Conservation (phyloP, 2,329 filamentous ascomycete genomes). For the Bipolaris zeicola region DNA sequence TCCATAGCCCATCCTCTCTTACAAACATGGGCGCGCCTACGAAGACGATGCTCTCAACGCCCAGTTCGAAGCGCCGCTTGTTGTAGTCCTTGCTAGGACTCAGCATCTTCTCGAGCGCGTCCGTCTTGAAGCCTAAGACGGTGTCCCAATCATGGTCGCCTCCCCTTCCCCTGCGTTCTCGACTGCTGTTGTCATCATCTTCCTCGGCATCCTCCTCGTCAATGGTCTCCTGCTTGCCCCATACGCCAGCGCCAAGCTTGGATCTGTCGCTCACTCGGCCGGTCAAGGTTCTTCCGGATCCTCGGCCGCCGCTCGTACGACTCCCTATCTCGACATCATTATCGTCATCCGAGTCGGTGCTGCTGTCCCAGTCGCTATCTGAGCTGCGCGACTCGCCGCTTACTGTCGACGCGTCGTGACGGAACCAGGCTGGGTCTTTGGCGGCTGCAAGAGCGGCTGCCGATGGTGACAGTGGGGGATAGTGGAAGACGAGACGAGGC, state of each 20-base stretch:
- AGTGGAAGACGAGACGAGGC: conserved; percentile 51
- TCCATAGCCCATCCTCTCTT: conserved; percentile 49
- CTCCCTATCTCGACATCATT: conserved; percentile 44
- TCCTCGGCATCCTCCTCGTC: conserved; percentile 44
- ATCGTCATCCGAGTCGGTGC: conserved; percentile 42
- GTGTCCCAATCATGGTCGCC: conserved; percentile 47
- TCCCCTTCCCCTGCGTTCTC: conserved; percentile 24
- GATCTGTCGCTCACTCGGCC: conserved; percentile 36
- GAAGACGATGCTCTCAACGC: conserved; percentile 49
- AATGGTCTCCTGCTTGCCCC: conserved; percentile 44
- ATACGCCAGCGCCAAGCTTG: conserved; percentile 34
- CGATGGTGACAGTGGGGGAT: conserved; percentile 47
- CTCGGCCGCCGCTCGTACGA: conserved; percentile 42
- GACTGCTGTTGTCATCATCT: conserved; percentile 14
- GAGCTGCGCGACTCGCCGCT: conserved; percentile 42
- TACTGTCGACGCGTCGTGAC: conserved; percentile 44
- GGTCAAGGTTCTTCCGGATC: conserved; percentile 35
- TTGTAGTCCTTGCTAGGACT: conserved; percentile 47
- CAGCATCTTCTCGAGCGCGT: conserved; percentile 49
- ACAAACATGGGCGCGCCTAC: conserved; percentile 51
- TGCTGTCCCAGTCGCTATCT: conserved; percentile 48
- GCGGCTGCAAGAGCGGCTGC: conserved; percentile 42
- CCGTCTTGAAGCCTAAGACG: conserved; percentile 48
- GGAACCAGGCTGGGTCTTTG: conserved; percentile 46
- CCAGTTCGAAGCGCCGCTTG: conserved; percentile 49